phyloP scores from a whole-genome alignment of 2,329 filamentous ascomycete species.

The Neonectria sp. region DNA sequence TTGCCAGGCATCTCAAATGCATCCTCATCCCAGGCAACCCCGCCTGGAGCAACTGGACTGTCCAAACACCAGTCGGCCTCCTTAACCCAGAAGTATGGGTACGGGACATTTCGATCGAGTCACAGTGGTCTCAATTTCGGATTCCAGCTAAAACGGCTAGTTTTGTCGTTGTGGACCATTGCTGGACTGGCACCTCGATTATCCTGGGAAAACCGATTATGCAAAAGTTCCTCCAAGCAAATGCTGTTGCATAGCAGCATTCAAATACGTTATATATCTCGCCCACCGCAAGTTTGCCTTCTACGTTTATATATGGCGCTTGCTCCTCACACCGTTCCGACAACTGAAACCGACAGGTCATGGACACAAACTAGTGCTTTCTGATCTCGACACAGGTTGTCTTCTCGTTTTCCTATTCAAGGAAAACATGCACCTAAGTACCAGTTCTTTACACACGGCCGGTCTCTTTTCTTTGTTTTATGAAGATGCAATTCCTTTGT shows the following conservation, averaged over 20 bases:
- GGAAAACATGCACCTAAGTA: background rate
- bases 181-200: background rate
- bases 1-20: background rate
- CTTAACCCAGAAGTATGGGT: background rate
- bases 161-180: background rate
- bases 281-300: background rate
- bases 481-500: background rate
- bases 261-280: background rate
- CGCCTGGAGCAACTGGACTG: background rate
- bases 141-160: background rate
- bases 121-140: too few relatives aligned
- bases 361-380: background rate
- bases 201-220: slow-evolving; percentile 4
- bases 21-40: background rate
- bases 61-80: background rate
- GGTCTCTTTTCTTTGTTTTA: background rate
- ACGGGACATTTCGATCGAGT: background rate
- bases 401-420: background rate
- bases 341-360: background rate
- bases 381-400: background rate
- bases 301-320: background rate
- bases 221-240: background rate
- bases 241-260: background rate
- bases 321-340: background rate
- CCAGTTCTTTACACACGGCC: background rate